A percentile compares a stretch with the other conserved stretches of the same genome.
Conservation (phyloP, 805 yeast species). For the Ogataea pilisensis region DNA sequence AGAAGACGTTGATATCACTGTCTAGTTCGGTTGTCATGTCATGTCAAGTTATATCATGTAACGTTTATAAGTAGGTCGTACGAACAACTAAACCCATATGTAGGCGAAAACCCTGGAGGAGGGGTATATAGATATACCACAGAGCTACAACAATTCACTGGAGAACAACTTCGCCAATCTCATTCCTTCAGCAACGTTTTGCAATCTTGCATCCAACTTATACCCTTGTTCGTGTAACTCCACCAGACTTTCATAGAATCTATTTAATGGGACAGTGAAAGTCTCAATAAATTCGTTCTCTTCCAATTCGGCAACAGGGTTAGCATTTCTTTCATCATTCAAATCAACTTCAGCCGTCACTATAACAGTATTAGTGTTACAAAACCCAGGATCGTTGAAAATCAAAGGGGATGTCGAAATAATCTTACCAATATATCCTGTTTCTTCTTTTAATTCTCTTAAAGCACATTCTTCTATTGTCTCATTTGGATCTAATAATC, state of each 20-base stretch:
- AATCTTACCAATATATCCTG: slow-evolving; percentile 80
- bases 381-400: slow-evolving; percentile 63
- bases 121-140: too few species aligned
- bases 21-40: too few species aligned
- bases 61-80: too few species aligned
- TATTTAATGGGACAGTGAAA: slow-evolving; percentile 63
- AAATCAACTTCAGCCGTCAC: slow-evolving; percentile 79
- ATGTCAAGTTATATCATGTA: too few species aligned
- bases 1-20: too few species aligned
- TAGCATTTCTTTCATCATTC: slow-evolving; percentile 54
- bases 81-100: too few species aligned
- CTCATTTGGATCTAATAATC: slow-evolving; percentile 84
- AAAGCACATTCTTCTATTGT: slow-evolving; percentile 73
- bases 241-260: slow-evolving; percentile 51
- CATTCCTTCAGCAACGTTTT: slow-evolving; percentile 81
- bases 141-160: too few species aligned
- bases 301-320: slow-evolving; percentile 75
- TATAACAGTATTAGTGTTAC: slow-evolving; percentile 80
- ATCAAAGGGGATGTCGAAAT: slow-evolving; percentile 24
- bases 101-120: too few species aligned
- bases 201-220: slow-evolving; percentile 81
- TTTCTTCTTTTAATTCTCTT: slow-evolving; percentile 86
- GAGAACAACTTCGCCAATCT: slow-evolving; percentile 39
- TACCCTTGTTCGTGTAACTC: slow-evolving; percentile 61
- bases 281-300: slow-evolving; percentile 91